phyloP scores from a whole-genome alignment of 768 basidiomycete genomes.

The Dacryopinax spathularia region DNA sequence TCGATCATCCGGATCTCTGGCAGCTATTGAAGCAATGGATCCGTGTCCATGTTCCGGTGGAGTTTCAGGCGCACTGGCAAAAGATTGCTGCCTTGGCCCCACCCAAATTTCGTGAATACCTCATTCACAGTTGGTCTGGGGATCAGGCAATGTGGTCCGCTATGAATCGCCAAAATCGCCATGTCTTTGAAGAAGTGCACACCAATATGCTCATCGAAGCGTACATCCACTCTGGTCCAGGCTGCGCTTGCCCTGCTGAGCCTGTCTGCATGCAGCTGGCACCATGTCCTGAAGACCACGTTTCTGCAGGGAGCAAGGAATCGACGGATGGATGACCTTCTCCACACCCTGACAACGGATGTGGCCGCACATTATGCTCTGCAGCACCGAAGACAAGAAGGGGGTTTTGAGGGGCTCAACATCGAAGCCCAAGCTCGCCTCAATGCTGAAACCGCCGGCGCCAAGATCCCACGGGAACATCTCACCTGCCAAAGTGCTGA shows the following conservation, averaged over 20 bases:
- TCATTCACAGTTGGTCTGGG: slow-evolving; percentile 13
- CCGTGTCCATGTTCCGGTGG: slow-evolving; percentile 8
- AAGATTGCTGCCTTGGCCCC: slow-evolving; percentile 10
- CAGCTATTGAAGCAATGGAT: slow-evolving; percentile 16
- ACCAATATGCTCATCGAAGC: slow-evolving; percentile 23
- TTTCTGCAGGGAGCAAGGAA: slow-evolving; percentile 20
- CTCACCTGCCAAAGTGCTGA: too few species aligned
- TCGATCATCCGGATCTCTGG: slow-evolving; percentile 15
- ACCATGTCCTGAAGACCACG: slow-evolving; percentile 20
- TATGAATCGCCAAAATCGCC: slow-evolving; percentile 10
- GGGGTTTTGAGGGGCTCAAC: slow-evolving; percentile 18
- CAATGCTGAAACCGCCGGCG: too few species aligned
- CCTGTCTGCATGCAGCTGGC: slow-evolving; percentile 12
- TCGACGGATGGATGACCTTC: slow-evolving; percentile 17
- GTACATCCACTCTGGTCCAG: slow-evolving; percentile 3
- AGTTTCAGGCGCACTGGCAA: slow-evolving; percentile 16
- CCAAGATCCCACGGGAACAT: too few species aligned
- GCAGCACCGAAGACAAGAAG: slow-evolving; percentile 13
- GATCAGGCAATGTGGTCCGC: slow-evolving; percentile 18
- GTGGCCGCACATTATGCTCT: slow-evolving; percentile 13
- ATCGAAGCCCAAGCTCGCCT: slow-evolving; percentile 12
- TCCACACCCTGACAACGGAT: slow-evolving; percentile 12
- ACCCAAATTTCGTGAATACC: slow-evolving; percentile 12
- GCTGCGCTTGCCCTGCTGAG: background rate
- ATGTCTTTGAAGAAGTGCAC: slow-evolving; percentile 12